Percentiles rank a stretch among this genome's conserved stretches.
Evolutionary conservation across 345 rosid genomes (phyloP).

Genomic region (Citrus australasica): DNA sequence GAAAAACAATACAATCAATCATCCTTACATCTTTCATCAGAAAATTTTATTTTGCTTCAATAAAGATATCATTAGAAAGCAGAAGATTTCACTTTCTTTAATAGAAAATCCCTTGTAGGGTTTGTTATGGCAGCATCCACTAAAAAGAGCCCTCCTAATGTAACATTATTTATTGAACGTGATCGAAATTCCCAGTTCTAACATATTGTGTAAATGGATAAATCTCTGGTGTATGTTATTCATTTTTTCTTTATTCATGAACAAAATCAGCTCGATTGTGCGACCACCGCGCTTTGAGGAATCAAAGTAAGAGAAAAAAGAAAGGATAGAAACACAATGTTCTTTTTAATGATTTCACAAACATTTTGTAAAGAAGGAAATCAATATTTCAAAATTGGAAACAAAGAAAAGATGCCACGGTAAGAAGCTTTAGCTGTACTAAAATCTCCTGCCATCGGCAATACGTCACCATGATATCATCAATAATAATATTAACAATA

Average conservation of each 20-base stretch:
- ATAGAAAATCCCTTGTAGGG: not conserved
- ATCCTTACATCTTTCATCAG: not conserved
- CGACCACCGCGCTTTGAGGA: not conserved
- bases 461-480: conserved; percentile 3
- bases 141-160: not conserved
- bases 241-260: not conserved
- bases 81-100: not conserved
- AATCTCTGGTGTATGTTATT: not conserved
- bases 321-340: not conserved
- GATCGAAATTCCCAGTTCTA: not conserved
- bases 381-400: not conserved
- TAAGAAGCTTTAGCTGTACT: not conserved
- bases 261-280: not conserved
- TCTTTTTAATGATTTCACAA: not conserved
- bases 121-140: not conserved
- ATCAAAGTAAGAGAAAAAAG: not conserved
- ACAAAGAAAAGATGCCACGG: not conserved
- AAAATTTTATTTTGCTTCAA: not conserved
- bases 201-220: not conserved
- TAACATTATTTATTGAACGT: not conserved
- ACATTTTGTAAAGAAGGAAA: not conserved
- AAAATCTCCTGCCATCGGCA: not conserved
- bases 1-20: not conserved
- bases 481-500: not conserved
- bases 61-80: not conserved